Conservation (phyloP, 768 basidiomycete genomes). For the Tremella fuciformis region DNA sequence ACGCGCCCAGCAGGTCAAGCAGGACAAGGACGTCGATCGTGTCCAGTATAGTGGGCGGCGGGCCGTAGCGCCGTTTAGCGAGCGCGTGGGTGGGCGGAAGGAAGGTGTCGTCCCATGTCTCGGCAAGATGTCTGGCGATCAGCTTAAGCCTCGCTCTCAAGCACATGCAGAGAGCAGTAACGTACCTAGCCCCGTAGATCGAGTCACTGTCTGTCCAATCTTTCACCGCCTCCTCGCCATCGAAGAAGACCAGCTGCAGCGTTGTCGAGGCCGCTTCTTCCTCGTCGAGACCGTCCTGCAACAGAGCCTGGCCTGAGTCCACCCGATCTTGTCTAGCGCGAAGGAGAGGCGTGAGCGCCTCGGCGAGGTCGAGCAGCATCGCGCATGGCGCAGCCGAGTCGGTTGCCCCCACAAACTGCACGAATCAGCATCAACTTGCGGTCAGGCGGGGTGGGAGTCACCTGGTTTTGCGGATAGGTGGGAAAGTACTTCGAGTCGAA, state of each 20-base stretch:
- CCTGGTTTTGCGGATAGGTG: conserved; percentile 69
- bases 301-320: conserved; percentile 59
- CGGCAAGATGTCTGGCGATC: conserved; percentile 80
- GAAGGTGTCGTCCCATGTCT: conserved; percentile 74
- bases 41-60: conserved; percentile 64
- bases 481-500: conserved; percentile 89
- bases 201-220: conserved; percentile 87
- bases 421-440: background rate
- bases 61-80: conserved; percentile 55
- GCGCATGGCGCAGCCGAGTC: conserved; percentile 96
- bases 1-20: conserved; percentile 83
- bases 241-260: conserved; percentile 88
- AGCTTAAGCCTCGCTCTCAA: too few species aligned
- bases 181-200: conserved; percentile 88
- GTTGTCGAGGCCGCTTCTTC: conserved; percentile 75
- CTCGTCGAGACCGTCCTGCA: conserved; percentile 59
- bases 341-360: conserved; percentile 62
- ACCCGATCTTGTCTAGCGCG: conserved; percentile 57
- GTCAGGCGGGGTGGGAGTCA: conserved; percentile 39
- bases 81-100: conserved; percentile 58
- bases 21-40: conserved; percentile 88
- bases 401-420: conserved; percentile 90
- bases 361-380: conserved; percentile 87
- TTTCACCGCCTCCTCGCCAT: conserved; percentile 94
- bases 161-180: background rate